Conservation (phyloP, 345 rosid genomes). For the Reutealis trisperma region DNA sequence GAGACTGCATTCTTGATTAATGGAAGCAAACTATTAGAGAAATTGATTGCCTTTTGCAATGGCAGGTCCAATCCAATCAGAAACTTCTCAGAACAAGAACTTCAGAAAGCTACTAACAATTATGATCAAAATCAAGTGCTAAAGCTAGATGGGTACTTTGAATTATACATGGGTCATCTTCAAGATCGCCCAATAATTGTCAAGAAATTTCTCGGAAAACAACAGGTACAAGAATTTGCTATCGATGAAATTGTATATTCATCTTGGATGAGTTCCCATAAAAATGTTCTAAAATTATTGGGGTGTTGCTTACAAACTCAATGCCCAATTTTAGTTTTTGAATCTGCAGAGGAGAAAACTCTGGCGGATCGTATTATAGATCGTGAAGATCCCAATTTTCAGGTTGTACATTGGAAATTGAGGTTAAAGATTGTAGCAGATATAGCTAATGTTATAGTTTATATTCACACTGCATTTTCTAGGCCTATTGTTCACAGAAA, state of each 20-base stretch:
- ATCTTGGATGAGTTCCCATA: conserved; percentile 19
- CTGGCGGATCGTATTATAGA: conserved; percentile 11
- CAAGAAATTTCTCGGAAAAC: background rate
- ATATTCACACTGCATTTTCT: conserved; percentile 25
- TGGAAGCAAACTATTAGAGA: conserved; percentile 21
- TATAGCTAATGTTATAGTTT: conserved; percentile 20
- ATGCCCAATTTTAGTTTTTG: conserved; percentile 11
- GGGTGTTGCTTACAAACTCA: conserved; percentile 33
- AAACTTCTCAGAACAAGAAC: conserved; percentile 13
- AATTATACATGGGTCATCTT: conserved; percentile 12
- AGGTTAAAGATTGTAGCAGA: conserved; percentile 30
- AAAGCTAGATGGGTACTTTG: background rate
- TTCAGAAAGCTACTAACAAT: conserved; percentile 20
- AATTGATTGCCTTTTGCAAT: conserved; percentile 16
- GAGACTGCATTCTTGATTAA: conserved; percentile 8
- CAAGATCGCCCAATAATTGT: conserved; percentile 15
- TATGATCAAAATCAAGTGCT: background rate
- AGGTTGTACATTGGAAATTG: conserved; percentile 14
- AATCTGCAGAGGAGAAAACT: conserved; percentile 9
- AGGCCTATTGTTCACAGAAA: background rate
- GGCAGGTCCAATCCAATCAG: conserved; percentile 20
- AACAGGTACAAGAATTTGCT: too few relatives aligned
- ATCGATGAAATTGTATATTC: conserved; percentile 17
- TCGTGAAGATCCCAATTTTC: background rate
- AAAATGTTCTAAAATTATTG: conserved; percentile 25